Evolutionary conservation across 805 yeast species (phyloP), one percentile per base, ranked within the genome.

Genomic region (Kazachstania martiniae): DNA sequence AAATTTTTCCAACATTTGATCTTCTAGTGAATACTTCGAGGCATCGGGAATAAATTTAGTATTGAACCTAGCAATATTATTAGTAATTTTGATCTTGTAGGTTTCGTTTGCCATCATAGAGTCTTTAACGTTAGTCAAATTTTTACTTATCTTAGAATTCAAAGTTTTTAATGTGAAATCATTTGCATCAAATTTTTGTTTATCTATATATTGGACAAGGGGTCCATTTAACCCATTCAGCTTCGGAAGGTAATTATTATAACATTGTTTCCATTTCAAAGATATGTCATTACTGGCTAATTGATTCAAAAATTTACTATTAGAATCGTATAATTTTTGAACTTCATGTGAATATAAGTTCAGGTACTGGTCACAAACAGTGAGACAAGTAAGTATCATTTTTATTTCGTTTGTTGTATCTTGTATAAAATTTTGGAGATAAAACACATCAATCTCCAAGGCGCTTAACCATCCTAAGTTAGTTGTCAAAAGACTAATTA

Each of bases 391-490:
- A 45, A 73, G 63, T 15, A 72, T 58, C 5, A 51, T 50, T 22
- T 58, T 56, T 16, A 68, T 56, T 29, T 65, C 66, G 2, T 41
- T 40, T 5, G 58, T 42, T 4, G 58, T 46, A 5, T 49, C 56
- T 3, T 36, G 34, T 15, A 51, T 42, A 4, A 47, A 32, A 40
- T 25, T 55, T 59, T 35, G 59, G 47, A 33, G 62, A 45, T 28
- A 59, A 42, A 18, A 52, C 17, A 30, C 66, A 37, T 68, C 70
- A 2, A 65, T 62, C 23, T 61, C 55, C 14, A 71, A 39, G 1
- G 71, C 67, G 16, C 64, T 58, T 12, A 70, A 51, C 78, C 78
- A 73, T 0, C 68, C 69, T n/a, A 65, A 53, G 40, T 68, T 67
- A 1, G 64, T 46, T 6, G 68, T 64, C n/a, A 71, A 39, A 8